A percentile compares a stretch with the other conserved stretches of the same genome.
Evolutionary conservation across 176 grass and related monocot genomes (phyloP).

Genomic region (Eleusine coracana): DNA sequence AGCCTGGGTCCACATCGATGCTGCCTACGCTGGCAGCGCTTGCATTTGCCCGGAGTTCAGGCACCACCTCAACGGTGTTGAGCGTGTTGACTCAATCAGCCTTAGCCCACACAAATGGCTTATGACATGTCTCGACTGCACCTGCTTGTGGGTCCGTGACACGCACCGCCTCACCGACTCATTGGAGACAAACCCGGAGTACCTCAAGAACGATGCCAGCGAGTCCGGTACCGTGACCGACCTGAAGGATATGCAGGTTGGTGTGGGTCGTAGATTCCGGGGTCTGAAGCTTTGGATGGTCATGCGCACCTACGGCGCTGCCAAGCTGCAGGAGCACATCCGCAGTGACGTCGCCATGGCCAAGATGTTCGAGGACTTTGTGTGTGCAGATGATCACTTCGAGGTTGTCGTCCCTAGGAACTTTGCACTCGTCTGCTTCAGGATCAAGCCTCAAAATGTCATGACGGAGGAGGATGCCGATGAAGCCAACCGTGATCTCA

Average conservation of each 20-base stretch:
- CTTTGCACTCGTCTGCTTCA: conserved; percentile 56
- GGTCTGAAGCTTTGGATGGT: conserved; percentile 67
- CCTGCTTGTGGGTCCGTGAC: conserved; percentile 52
- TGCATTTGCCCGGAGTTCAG: conserved; percentile 73
- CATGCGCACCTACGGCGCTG: conserved; percentile 39
- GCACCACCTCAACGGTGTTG: conserved; percentile 46
- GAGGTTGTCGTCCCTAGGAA: conserved; percentile 35
- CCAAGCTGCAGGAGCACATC: conserved; percentile 59
- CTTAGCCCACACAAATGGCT: conserved; percentile 69
- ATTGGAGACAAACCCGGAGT: conserved; percentile 52
- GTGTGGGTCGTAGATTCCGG: conserved; percentile 54
- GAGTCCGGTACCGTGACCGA: conserved; percentile 52
- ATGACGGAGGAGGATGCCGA: conserved; percentile 9
- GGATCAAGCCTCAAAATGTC: conserved; percentile 18
- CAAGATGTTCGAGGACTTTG: conserved; percentile 44
- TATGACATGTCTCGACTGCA: conserved; percentile 50
- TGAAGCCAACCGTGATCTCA: background rate
- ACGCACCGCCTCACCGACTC: conserved; percentile 32
- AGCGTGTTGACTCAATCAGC: conserved; percentile 51
- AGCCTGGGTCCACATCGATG: conserved; percentile 62
- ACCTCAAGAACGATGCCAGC: conserved; percentile 61
- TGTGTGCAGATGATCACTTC: conserved; percentile 41
- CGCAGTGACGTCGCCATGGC: conserved; percentile 65
- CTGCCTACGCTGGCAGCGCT: conserved; percentile 53
- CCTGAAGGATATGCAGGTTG: conserved; percentile 65